Conservation (phyloP, 208 protist genomes). For the Phytomonas sp. region DNA sequence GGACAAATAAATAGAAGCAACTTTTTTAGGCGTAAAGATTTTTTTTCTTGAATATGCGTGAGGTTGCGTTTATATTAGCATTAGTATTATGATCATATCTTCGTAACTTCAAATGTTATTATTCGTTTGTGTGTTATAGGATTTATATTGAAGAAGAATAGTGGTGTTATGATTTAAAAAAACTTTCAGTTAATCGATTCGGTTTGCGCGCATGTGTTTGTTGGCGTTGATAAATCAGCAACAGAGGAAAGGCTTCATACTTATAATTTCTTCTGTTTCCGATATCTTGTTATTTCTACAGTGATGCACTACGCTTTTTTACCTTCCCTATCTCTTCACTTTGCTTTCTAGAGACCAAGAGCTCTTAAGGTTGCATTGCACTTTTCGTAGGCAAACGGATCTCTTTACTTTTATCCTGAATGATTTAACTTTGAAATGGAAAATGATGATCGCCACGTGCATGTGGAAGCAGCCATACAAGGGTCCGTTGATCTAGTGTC, state of each 20-base stretch:
- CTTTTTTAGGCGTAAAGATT: neutral
- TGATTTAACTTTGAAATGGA: neutral
- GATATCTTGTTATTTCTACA: neutral
- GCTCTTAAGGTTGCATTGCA: neutral
- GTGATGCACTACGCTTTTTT: neutral
- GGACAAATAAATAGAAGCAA: slow-evolving; percentile 4
- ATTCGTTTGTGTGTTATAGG: neutral
- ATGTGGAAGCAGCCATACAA: slow-evolving; percentile 4
- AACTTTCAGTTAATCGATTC: neutral
- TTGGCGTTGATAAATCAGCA: neutral
- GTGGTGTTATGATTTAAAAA: neutral
- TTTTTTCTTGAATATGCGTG: neutral
- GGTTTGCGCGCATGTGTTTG: neutral
- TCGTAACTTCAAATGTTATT: neutral
- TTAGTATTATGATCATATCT: neutral
- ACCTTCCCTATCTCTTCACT: neutral
- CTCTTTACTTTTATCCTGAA: slow-evolving; percentile 10
- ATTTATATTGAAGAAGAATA: neutral
- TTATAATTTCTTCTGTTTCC: neutral
- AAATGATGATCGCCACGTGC: neutral
- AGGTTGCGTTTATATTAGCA: slow-evolving; percentile 1
- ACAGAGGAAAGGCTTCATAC: neutral
- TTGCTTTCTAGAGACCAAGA: neutral
- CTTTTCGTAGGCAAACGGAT: slow-evolving; percentile 1
- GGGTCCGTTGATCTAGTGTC: neutral